Conservation (phyloP, 2,329 filamentous ascomycete species). For the Beauveria varroae region DNA sequence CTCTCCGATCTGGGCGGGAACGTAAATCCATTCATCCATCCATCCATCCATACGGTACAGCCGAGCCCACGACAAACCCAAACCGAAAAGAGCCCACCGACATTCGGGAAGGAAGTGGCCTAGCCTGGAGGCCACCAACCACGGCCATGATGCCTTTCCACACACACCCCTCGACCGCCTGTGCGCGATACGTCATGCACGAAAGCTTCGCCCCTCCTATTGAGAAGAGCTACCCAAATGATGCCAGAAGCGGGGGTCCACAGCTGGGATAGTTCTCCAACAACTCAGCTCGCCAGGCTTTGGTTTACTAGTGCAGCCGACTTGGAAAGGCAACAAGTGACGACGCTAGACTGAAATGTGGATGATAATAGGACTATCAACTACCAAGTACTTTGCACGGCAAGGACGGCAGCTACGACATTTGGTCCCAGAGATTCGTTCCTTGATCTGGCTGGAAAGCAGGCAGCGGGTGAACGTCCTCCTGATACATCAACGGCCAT, state of each 20-base stretch:
- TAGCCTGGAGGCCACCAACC: constrained; percentile 1
- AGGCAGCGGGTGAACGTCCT: too few relatives aligned
- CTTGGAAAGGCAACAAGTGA: background rate
- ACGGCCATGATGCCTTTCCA: background rate
- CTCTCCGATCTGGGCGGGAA: constrained; percentile 1
- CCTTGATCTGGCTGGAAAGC: too few relatives aligned
- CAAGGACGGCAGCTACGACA: background rate
- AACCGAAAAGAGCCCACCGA: background rate
- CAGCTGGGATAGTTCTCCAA: background rate
- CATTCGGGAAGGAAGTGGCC: background rate
- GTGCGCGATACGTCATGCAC: constrained; percentile 9
- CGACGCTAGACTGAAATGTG: constrained; percentile 3
- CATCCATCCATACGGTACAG: background rate
- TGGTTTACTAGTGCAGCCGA: background rate
- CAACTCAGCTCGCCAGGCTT: background rate
- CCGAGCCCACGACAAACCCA: background rate
- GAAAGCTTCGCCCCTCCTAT: background rate
- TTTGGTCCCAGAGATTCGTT: background rate
- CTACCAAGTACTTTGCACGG: background rate
- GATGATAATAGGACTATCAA: background rate
- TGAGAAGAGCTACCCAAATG: background rate
- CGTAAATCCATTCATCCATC: background rate
- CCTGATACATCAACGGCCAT: too few relatives aligned
- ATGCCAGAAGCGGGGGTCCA: background rate
- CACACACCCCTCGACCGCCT: background rate